Percentiles rank a stretch among this genome's conserved stretches.
Conservation (phyloP, 2,329 filamentous ascomycete species). For the Xylariaceae sp. region DNA sequence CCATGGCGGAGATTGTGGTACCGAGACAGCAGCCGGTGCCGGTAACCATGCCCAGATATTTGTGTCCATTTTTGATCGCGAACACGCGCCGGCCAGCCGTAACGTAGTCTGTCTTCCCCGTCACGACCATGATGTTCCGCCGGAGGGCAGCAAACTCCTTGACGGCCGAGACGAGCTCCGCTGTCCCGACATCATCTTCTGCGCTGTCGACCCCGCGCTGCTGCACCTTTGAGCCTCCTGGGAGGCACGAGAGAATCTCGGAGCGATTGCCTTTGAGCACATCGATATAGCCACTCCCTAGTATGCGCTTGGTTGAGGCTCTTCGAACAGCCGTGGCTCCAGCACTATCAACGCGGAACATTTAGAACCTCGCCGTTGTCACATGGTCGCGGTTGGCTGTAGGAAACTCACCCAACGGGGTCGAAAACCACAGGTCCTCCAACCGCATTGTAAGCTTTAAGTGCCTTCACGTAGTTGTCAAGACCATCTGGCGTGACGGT, state of each 20-base stretch:
- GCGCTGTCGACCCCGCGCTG: conserved; percentile 79
- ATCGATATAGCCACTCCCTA: conserved; percentile 72
- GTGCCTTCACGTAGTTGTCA: conserved; percentile 65
- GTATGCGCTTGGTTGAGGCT: conserved; percentile 64
- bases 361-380: background rate
- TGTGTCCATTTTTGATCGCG: conserved; percentile 72
- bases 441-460: conserved; percentile 74
- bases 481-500: conserved; percentile 75
- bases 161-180: conserved; percentile 61
- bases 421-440: conserved; percentile 78
- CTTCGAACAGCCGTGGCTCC: conserved; percentile 75
- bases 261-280: conserved; percentile 93
- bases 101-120: conserved; percentile 71
- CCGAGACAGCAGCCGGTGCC: conserved; percentile 84
- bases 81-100: conserved; percentile 68
- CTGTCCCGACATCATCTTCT: conserved; percentile 43
- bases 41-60: conserved; percentile 64
- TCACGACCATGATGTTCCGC: conserved; percentile 73
- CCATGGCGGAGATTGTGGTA: conserved; percentile 70
- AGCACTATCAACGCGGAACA: conserved; percentile 43
- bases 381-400: background rate
- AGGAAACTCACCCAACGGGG: conserved; percentile 66
- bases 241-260: conserved; percentile 75
- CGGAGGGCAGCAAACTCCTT: conserved; percentile 62
- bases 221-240: conserved; percentile 36